Percentiles rank a stretch among this genome's conserved stretches.
Conservation (phyloP, 164 flowering plant genomes). For the Macadamia tetraphylla region DNA sequence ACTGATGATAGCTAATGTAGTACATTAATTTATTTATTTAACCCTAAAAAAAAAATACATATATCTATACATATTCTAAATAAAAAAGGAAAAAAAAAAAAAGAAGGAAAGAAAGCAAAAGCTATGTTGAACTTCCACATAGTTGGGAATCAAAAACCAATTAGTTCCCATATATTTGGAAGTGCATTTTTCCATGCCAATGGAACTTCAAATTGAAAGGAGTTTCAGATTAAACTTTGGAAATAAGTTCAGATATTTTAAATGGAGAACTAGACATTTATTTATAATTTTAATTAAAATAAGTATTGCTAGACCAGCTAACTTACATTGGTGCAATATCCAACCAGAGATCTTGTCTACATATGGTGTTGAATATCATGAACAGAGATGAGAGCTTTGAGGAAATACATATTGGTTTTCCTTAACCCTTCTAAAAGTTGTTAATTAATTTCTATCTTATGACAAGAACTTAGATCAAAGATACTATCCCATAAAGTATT, state of each 20-base stretch:
- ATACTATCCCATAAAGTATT: background rate
- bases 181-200: constrained; percentile 14
- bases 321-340: constrained; percentile 11
- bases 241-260: constrained; percentile 9
- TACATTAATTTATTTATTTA: too few relatives aligned
- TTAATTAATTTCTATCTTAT: background rate
- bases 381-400: constrained; percentile 7
- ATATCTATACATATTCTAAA: too few relatives aligned
- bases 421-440: constrained; percentile 6
- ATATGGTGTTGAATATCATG: background rate
- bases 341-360: constrained; percentile 15
- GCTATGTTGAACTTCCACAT: background rate
- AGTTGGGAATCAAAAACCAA: background rate
- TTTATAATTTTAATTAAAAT: constrained; percentile 8
- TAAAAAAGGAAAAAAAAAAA: too few relatives aligned
- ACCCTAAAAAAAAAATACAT: background rate
- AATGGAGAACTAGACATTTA: background rate
- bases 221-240: constrained; percentile 5
- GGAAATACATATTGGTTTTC: background rate
- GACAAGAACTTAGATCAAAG: background rate
- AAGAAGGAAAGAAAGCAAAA: background rate
- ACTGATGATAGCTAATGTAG: too few relatives aligned
- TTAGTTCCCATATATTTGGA: constrained; percentile 30
- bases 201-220: background rate
- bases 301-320: constrained; percentile 13